Evolutionary conservation across 78 protist genomes (phyloP).

Genomic region (Guillardia theta): DNA sequence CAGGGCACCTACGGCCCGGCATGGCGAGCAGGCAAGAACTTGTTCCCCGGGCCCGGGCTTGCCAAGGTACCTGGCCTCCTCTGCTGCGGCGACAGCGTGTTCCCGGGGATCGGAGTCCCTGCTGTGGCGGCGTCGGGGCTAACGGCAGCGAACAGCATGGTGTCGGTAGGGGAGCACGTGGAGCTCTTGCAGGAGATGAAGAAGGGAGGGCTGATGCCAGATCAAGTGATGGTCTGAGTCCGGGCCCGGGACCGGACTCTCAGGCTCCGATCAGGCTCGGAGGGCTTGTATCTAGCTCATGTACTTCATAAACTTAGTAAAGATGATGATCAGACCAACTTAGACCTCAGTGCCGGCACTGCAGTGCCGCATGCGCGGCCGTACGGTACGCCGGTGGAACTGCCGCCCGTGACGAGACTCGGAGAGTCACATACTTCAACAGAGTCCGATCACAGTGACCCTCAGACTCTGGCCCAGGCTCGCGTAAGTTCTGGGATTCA

Average conservation of each 20-base stretch:
- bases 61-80: not conserved
- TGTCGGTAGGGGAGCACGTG: not conserved
- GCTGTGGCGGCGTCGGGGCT: constrained; percentile 33
- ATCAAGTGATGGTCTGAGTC: not conserved
- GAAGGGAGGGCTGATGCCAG: not conserved
- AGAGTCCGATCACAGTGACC: too few species aligned
- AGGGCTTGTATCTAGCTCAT: too few species aligned
- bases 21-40: not conserved
- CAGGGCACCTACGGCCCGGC: constrained; percentile 53
- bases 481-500: too few species aligned
- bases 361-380: not conserved
- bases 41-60: not conserved
- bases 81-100: constrained; percentile 37
- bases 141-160: not conserved
- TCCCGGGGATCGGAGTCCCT: constrained; percentile 48
- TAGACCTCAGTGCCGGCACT: not conserved
- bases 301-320: too few species aligned
- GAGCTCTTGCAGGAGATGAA: constrained; percentile 5
- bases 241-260: not conserved
- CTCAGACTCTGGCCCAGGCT: too few species aligned
- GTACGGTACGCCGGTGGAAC: not conserved
- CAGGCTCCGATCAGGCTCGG: not conserved
- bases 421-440: too few species aligned
- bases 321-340: too few species aligned
- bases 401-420: not conserved